Evolutionary conservation across 1,284 basidiomycete genomes (phyloP).

Genomic region (Trametes pubescens): DNA sequence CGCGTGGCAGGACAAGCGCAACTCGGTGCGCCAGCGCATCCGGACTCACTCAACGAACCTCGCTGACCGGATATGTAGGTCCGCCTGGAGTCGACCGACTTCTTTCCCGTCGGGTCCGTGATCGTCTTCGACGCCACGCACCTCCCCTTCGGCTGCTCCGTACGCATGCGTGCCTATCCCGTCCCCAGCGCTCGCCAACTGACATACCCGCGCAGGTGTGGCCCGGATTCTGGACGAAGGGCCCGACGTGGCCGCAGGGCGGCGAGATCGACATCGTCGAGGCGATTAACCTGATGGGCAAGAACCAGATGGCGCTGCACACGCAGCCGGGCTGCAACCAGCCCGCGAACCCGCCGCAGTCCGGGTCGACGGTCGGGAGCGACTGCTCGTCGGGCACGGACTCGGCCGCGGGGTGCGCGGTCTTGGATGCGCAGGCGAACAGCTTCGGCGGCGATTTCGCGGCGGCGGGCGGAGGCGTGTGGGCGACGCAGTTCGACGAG

Average conservation of each 20-base stretch:
- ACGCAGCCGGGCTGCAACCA: slow-evolving; percentile 47
- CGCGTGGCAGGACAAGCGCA: slow-evolving; percentile 59
- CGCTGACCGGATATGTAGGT: slow-evolving; percentile 43
- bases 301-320: slow-evolving; percentile 58
- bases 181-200: not conserved
- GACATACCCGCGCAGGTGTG: slow-evolving; percentile 42
- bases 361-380: slow-evolving; percentile 44
- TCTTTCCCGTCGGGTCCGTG: slow-evolving; percentile 63
- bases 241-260: slow-evolving; percentile 58
- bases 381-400: slow-evolving; percentile 49
- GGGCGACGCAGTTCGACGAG: slow-evolving; percentile 67
- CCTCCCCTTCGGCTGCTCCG: slow-evolving; percentile 64
- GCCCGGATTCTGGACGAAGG: slow-evolving; percentile 64
- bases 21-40: slow-evolving; percentile 52
- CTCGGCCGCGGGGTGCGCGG: slow-evolving; percentile 21
- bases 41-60: not conserved
- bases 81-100: slow-evolving; percentile 56
- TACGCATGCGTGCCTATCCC: slow-evolving; percentile 25
- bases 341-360: slow-evolving; percentile 45
- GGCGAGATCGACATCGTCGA: slow-evolving; percentile 69
- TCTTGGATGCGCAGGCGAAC: slow-evolving; percentile 52
- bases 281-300: slow-evolving; percentile 48
- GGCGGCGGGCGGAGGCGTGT: slow-evolving; percentile 68
- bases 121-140: slow-evolving; percentile 69
- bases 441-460: slow-evolving; percentile 64